These are phyloP conservation scores for Geosmithia flava DNA, from an alignment of 2,329 filamentous ascomycete species.

Conservation along the genomic window DNA sequence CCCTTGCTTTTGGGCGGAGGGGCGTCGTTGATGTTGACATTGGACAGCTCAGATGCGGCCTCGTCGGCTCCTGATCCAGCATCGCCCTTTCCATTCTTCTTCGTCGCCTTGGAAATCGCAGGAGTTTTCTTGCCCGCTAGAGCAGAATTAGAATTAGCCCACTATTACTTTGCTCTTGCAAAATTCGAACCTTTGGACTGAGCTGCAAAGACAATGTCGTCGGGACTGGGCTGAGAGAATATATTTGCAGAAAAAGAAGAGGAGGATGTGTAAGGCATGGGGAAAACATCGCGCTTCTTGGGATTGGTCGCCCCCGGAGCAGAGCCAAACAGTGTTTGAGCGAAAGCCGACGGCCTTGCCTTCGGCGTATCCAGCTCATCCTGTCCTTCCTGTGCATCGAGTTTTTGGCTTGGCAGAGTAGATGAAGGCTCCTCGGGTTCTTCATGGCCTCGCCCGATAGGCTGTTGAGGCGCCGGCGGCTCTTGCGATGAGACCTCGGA, in stretches of 20 bases:
- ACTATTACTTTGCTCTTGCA: constrained; percentile 34
- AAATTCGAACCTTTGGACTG: constrained; percentile 77
- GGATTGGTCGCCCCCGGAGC: constrained; percentile 14
- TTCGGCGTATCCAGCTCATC: constrained; percentile 7
- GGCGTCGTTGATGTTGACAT: constrained; percentile 33
- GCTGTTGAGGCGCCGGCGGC: background rate
- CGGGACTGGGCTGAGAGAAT: constrained; percentile 80
- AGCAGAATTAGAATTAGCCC: constrained; percentile 38
- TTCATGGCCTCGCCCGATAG: background rate
- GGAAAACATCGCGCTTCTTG: constrained; percentile 18
- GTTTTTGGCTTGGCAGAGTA: background rate
- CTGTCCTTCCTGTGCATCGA: background rate
- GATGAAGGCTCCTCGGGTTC: background rate
- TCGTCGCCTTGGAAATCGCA: constrained; percentile 1
- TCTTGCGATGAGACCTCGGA: background rate
- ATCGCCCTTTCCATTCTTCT: constrained; percentile 17
- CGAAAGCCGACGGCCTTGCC: constrained; percentile 41
- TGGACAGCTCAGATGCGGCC: constrained; percentile 16
- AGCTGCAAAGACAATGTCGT: constrained; percentile 77
- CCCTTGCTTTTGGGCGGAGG: constrained; percentile 61
- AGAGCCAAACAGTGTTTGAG: constrained; percentile 37
- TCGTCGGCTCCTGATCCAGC: constrained; percentile 9
- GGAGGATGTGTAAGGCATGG: constrained; percentile 37
- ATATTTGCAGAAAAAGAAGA: constrained; percentile 41
- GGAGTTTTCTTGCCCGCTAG: constrained; percentile 35